Base-by-base conservation (phyloP, 768 basidiomycete genomes). In the Hypholoma sublateritium region DNA sequence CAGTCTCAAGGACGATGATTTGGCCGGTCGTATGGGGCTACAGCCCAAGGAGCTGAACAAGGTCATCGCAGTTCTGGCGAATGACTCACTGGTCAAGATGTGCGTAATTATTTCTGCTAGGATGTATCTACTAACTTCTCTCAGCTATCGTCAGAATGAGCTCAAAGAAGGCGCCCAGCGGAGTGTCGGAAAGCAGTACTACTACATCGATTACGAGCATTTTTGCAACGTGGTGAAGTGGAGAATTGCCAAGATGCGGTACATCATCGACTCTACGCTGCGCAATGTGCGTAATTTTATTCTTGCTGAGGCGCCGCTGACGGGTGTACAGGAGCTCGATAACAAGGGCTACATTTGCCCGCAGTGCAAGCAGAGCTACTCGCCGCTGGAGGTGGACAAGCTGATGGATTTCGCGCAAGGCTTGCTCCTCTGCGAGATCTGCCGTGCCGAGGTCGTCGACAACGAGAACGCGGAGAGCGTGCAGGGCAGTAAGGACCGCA, bases 151-250 rank as follows among this genome's bases (percentile, higher is more conserved):
- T 42, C 92, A 94, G 67, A 94, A 94, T 60, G 93, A 95, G 74
- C 83, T 94, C 63, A 91, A 92, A 69, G 92, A 94, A 69, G 91
- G 90, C 50, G 89, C 90, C 43, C 89, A 90, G 70, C 86, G 95
- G 58, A 88, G 90, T 58, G 88, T 90, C 58, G 89, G 89, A 60
- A 87, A 89, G 65, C 89, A 92, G 67, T 99, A 98, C 77, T 99
- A 92, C 77, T 98, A 93, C 74, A 91, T 99, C 69, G 89, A 99
- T 75, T 95, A 96, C 72, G 86, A 93, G 65, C 85, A 88, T 67
- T 95, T 98, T 69, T 95, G 93, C 74, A 95, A 98, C 72, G 95
- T 98, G 45, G 91, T 96, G 72, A 98, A 98, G 71, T 99, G 96
- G 93, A 82, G 95, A 39, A 85, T 98, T 53, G 92, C 92, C 4